A percentile compares a stretch with the other conserved stretches of the same genome.
Conservation (phyloP, 345 rosid species). For the Nasturtium officinale region DNA sequence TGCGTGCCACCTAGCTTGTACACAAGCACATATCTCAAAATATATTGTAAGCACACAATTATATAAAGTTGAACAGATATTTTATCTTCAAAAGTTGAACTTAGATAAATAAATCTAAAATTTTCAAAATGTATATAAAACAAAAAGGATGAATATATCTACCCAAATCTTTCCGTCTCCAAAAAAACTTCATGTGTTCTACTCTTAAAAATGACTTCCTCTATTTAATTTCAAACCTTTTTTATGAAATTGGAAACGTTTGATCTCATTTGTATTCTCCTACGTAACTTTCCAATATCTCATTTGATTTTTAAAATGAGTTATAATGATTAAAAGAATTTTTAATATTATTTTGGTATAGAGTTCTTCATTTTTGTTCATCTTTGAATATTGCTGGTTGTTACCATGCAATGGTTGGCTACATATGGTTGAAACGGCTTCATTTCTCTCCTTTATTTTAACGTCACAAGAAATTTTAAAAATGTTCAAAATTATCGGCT, state of each 20-base stretch:
- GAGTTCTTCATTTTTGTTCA: conserved; percentile 10
- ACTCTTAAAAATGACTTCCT: too few relatives aligned
- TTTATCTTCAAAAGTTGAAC: too few relatives aligned
- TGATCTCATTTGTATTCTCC: too few relatives aligned
- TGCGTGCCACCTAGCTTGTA: background rate
- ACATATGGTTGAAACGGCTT: conserved; percentile 22
- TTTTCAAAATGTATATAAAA: too few relatives aligned
- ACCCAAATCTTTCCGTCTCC: too few relatives aligned
- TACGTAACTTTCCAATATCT: background rate
- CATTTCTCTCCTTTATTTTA: conserved; percentile 13
- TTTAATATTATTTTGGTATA: conserved; percentile 1
- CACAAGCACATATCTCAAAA: background rate
- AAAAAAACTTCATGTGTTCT: too few relatives aligned
- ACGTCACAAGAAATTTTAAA: conserved; percentile 7
- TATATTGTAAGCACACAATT: too few relatives aligned
- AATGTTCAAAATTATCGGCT: conserved; percentile 32
- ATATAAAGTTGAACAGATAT: too few relatives aligned
- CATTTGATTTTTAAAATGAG: background rate
- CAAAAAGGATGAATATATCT: too few relatives aligned
- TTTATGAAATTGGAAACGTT: too few relatives aligned
- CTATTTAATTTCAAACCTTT: too few relatives aligned
- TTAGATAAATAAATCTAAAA: too few relatives aligned
- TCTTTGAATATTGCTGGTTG: conserved; percentile 21
- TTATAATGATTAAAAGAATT: background rate
- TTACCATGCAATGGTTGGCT: conserved; percentile 33